Conservation (phyloP, 2,329 filamentous ascomycete species). For the Lasiodiplodia citricola region DNA sequence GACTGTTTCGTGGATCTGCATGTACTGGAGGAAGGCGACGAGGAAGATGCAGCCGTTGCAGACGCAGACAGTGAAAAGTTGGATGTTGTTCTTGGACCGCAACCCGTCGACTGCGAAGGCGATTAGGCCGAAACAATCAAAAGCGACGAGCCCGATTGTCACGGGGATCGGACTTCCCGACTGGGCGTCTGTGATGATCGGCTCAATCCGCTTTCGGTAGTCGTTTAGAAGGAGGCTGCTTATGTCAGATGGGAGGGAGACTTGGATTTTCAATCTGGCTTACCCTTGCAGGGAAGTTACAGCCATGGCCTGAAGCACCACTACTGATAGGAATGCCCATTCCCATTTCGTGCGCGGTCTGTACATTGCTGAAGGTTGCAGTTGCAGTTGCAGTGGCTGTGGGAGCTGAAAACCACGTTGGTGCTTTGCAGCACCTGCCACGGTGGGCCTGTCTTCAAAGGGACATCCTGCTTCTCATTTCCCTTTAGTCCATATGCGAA, state of each 20-base stretch:
- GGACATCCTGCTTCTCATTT: background rate
- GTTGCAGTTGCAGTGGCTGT: background rate
- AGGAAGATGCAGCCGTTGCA: constrained; percentile 32
- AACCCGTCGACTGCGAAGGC: constrained; percentile 33
- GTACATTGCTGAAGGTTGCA: background rate
- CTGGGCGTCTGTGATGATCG: background rate
- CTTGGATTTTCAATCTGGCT: background rate
- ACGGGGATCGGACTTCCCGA: background rate
- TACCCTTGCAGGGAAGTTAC: background rate
- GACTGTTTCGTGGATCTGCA: constrained; percentile 26
- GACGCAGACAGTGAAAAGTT: constrained; percentile 32
- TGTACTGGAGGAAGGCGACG: constrained; percentile 32
- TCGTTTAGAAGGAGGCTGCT: background rate
- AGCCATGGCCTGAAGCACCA: background rate
- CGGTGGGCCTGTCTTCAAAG: background rate
- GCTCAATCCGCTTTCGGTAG: background rate
- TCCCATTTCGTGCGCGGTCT: background rate
- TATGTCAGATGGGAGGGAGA: background rate
- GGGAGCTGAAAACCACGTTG: background rate
- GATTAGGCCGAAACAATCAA: constrained; percentile 32
- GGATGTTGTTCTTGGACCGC: constrained; percentile 34
- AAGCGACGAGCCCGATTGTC: background rate
- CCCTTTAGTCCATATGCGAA: too few relatives aligned
- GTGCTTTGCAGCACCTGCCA: background rate
- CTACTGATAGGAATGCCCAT: background rate